phyloP scores from a whole-genome alignment of 768 basidiomycete species.

The Tricholoma matsutake region DNA sequence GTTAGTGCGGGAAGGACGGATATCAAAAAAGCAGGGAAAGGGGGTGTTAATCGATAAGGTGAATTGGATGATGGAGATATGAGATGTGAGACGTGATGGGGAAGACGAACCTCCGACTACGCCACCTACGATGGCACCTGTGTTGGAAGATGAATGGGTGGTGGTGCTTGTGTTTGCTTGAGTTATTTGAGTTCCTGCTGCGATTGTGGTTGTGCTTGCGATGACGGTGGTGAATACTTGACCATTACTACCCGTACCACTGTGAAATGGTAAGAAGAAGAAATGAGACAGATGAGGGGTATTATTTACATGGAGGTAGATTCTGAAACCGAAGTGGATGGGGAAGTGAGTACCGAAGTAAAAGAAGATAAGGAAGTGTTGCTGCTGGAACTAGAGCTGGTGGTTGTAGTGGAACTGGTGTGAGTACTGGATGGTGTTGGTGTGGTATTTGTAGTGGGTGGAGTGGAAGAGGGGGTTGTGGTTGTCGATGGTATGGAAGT shows the following conservation, averaged over 20 bases:
- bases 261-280: background rate
- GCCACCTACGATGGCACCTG: constrained; percentile 48
- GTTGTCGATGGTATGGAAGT: background rate
- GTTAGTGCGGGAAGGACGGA: background rate
- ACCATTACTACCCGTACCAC: constrained; percentile 20
- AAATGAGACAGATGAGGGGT: background rate
- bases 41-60: background rate
- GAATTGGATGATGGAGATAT: background rate
- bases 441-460: background rate
- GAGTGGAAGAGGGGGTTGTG: background rate
- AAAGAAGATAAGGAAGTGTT: background rate
- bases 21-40: background rate
- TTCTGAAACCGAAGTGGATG: constrained; percentile 3
- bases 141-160: constrained; percentile 17
- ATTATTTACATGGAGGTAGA: background rate
- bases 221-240: constrained; percentile 26
- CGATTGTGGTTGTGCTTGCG: constrained; percentile 23
- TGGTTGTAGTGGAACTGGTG: no score
- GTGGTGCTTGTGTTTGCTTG: constrained; percentile 8
- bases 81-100: background rate
- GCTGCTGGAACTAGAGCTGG: background rate
- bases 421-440: background rate
- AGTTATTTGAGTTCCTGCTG: constrained; percentile 16
- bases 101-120: constrained; percentile 43
- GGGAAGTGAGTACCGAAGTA: background rate